Evolutionary conservation across 2,329 filamentous ascomycete genomes (phyloP), one percentile per base, ranked within the genome.

Genomic region (Nigrospora sphaerica): DNA sequence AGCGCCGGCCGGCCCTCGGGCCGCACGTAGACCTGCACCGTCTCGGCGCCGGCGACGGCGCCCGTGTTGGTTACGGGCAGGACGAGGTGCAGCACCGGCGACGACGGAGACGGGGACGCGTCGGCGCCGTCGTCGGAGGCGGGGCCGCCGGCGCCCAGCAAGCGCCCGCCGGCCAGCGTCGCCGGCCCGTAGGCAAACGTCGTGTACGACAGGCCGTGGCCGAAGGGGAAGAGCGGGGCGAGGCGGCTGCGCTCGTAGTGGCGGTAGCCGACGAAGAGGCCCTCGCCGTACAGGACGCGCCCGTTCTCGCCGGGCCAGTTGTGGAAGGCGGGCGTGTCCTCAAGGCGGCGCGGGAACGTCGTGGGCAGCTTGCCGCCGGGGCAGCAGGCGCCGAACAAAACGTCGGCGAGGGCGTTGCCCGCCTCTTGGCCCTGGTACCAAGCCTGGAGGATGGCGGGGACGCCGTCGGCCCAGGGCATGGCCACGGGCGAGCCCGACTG

Each of bases 191-290:
- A 84, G 40, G 75, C 71, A 59, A 89, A 89, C 0, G 68, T 75
- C 0, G 85, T 88, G 62, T 89, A 90, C 0, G 82, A 85, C 9
- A 89, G 72, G 2, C 86, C 85, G 59, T 87, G 83, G 12, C 86
- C 86, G 53, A 89, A 89, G 28, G 83, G 73, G 64, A 88, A 89
- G 0, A 85, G 70, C 0, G 82, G 81, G 6, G 72, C 65, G 42
- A 83, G 73, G 23, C 71, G 70, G 12, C 72, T 67, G 17, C 77
- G 77, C 56, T 90, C 85, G 62, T 86, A 88, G 64, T 86, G 82
- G 16, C 80, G 69, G 64, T 90, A 89, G 3, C 86, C 86, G 46
- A 89, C 77, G 64, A 81, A 86, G 12, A 89, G 65, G 13, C 83
- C 85, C 62, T 90, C 86, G 44, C 83, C 83, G 58, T 89, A 89